Percentiles rank a stretch among this genome's conserved stretches.
phyloP scores from a whole-genome alignment of 2,329 filamentous ascomycete genomes.

The Mycocentrospora acerina region DNA sequence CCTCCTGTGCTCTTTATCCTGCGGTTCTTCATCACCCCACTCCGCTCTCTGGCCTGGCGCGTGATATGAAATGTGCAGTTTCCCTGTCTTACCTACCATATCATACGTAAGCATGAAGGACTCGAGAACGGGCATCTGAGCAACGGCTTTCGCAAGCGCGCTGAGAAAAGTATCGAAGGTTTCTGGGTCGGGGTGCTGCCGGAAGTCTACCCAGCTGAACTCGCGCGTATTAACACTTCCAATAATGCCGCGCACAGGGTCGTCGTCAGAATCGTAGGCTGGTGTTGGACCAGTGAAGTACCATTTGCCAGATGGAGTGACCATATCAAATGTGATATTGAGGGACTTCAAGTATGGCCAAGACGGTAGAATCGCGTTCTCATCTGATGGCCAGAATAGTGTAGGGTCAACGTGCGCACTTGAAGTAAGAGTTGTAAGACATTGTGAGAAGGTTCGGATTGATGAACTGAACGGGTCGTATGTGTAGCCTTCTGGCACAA shows the following conservation, averaged over 20 bases:
- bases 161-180: constrained; percentile 15
- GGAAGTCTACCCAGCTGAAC: constrained; percentile 3
- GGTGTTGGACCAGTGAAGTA: constrained; percentile 11
- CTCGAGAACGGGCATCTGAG: constrained; percentile 12
- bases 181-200: constrained; percentile 12
- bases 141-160: constrained; percentile 18
- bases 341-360: constrained; percentile 12
- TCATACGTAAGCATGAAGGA: constrained; percentile 9
- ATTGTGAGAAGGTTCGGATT: no score
- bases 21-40: constrained; percentile 5
- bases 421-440: no score
- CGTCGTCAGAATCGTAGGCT: no score
- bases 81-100: neutral
- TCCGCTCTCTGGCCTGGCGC: constrained; percentile 5
- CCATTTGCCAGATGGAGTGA: constrained; percentile 12
- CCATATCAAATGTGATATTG: constrained; percentile 9
- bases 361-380: no score
- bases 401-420: no score
- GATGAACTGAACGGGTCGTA: no score
- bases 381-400: no score
- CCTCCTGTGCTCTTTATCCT: constrained; percentile 1
- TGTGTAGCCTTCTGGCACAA: no score
- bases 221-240: no score
- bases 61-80: constrained; percentile 9
- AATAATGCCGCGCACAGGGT: no score